Evolutionary conservation across 192 early-diverging fungal species (phyloP).

Genomic region (Mortierella alpina): DNA sequence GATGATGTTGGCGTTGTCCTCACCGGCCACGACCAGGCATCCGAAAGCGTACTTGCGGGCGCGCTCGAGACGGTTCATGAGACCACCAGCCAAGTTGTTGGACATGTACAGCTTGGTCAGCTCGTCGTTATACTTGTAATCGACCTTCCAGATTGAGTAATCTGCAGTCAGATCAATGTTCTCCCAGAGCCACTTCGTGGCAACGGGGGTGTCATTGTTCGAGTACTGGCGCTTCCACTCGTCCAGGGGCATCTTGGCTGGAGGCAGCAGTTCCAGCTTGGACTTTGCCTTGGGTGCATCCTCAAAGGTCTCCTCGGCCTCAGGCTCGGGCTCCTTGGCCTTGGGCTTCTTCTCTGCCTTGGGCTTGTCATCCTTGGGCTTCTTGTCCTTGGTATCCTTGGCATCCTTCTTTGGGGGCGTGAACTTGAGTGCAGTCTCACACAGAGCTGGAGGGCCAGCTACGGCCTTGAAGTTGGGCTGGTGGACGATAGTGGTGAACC

Average conservation of each 20-base stretch:
- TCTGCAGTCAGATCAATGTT: constrained; percentile 80
- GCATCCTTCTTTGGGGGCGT: constrained; percentile 70
- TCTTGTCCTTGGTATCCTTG: constrained; percentile 69
- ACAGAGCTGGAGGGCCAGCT: constrained; percentile 73
- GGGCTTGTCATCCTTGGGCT: constrained; percentile 63
- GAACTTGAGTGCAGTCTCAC: constrained; percentile 67
- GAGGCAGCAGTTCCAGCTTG: constrained; percentile 85
- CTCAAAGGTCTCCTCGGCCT: constrained; percentile 68
- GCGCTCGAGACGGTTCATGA: constrained; percentile 89
- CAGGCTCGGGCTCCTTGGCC: constrained; percentile 58
- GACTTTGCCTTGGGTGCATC: constrained; percentile 90
- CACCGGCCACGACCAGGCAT: constrained; percentile 80
- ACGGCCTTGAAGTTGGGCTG: constrained; percentile 87
- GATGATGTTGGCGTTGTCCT: constrained; percentile 88
- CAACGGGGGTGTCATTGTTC: constrained; percentile 91
- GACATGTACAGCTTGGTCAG: constrained; percentile 89
- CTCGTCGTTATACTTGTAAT: constrained; percentile 96
- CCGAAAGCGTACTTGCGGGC: constrained; percentile 96
- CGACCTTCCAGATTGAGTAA: constrained; percentile 89
- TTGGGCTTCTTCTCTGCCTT: constrained; percentile 66
- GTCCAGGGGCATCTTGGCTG: constrained; percentile 83
- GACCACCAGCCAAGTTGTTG: constrained; percentile 91
- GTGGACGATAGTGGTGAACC: constrained; percentile 86
- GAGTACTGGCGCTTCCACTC: constrained; percentile 98
- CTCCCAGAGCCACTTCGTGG: constrained; percentile 94